Evolutionary conservation across 257 asterid genomes (phyloP), one percentile per base, ranked within the genome.

Genomic region (Penstemon davidsonii): DNA sequence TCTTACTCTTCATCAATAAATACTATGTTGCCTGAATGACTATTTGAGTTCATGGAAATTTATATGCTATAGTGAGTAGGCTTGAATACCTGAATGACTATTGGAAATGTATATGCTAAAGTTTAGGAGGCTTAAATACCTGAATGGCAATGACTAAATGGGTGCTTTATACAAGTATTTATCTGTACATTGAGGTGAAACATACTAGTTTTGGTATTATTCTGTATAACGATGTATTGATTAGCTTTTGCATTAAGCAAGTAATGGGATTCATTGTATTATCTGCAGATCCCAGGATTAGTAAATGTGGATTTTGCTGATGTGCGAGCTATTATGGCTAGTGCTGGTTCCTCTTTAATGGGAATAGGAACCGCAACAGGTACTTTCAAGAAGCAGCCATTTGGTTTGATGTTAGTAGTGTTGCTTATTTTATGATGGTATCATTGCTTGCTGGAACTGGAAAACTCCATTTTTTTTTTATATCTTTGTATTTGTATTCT

Each of bases 271-370:
- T 69, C 59, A 60, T 41, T 64, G 12, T 44, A 25, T 67, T 68
- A 58, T 56, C 53, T 81, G 85, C 96, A 92, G 98, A 86, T 92
- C 64, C 98, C 98, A 0, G 98, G 98, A 62, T 82, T 92, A 60
- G 98, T 90, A 3, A 92, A 92, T 76, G 98, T 92, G 49, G 98
- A 92, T 83, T 92, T 92, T 82, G 98, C 97, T 75, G 98, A 92
- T 82, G 97, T 92, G 42, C 90, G 96, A 74, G 97, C 98, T 53
- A 88, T 89, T 73, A 92, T 92, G 98, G 96, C 90, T 62, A 88
- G 74, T 84, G 96, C 98, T 63, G 98, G 98, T 47, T 89, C 97
- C 19, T 89, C 98, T 39, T 74, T 92, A 76, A 87, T 92, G 97
- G 98, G 97, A 65, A 90, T 92, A 69, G 98, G 98, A 78, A 87